A percentile compares a stretch with the other conserved stretches of the same genome.
Conservation (phyloP, 139 green algal genomes). For the Bryopsis sp. region DNA sequence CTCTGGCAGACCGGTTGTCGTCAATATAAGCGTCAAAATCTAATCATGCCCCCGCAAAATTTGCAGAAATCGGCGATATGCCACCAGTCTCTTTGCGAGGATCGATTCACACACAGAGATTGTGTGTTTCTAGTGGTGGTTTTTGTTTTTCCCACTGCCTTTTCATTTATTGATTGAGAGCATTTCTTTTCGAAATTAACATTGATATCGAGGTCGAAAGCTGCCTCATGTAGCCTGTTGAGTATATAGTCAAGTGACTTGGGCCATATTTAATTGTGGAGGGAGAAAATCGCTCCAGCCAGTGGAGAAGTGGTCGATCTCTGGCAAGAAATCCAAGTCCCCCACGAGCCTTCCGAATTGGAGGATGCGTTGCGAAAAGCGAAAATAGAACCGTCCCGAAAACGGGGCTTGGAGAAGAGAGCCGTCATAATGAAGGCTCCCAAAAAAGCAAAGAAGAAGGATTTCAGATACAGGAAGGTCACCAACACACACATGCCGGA, state of each 20-base stretch:
- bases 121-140: no score
- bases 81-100: background rate
- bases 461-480: slow-evolving; percentile 12
- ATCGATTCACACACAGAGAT: background rate
- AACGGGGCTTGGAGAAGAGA: background rate
- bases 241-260: no score
- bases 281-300: background rate
- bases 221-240: no score
- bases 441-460: background rate
- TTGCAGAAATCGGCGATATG: no score
- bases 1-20: no score
- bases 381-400: background rate
- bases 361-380: slow-evolving; percentile 1
- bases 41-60: no score
- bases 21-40: no score
- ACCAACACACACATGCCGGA: slow-evolving; percentile 15
- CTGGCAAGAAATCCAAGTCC: background rate
- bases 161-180: no score
- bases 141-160: no score
- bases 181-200: no score
- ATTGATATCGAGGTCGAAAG: no score
- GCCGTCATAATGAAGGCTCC: background rate
- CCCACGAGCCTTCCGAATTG: background rate
- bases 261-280: no score
- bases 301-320: slow-evolving; percentile 10